Conservation (phyloP, 2,329 filamentous ascomycete species). For the Torrubiella hemipterigena region DNA sequence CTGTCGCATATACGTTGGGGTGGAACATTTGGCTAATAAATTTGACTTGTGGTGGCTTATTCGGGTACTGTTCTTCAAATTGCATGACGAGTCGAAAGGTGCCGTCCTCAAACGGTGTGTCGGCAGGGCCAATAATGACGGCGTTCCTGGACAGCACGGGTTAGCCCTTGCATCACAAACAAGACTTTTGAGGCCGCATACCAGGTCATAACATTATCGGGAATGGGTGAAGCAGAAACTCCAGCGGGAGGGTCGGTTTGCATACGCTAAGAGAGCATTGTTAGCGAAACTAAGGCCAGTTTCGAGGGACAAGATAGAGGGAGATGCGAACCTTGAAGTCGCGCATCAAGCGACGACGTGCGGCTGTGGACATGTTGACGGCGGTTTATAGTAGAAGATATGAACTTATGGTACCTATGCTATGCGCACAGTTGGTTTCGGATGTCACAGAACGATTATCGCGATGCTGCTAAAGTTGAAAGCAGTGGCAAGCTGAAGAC, state of each 20-base stretch:
- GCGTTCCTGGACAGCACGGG: slow-evolving; percentile 62
- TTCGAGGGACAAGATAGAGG: slow-evolving; percentile 10
- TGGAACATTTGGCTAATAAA: slow-evolving; percentile 99
- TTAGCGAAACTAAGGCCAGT: slow-evolving; percentile 8
- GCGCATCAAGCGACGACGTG: slow-evolving; percentile 92
- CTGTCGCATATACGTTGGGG: slow-evolving; percentile 94
- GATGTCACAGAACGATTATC: no score
- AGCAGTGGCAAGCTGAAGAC: no score
- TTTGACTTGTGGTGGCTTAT: slow-evolving; percentile 94
- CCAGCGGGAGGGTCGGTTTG: slow-evolving; percentile 96
- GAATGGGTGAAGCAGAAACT: slow-evolving; percentile 89
- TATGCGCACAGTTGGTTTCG: no score
- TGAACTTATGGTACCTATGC: no score
- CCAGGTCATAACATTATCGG: slow-evolving; percentile 97
- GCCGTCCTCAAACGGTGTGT: slow-evolving; percentile 96
- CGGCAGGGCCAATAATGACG: slow-evolving; percentile 91
- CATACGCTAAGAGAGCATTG: slow-evolving; percentile 64
- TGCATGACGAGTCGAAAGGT: slow-evolving; percentile 98
- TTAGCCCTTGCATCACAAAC: background rate
- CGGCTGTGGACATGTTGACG: slow-evolving; percentile 66
- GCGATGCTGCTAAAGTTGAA: no score
- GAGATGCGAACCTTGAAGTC: slow-evolving; percentile 75
- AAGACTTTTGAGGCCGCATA: slow-evolving; percentile 26
- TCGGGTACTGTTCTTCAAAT: slow-evolving; percentile 97
- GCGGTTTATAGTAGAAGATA: no score